Percentiles rank a stretch among this genome's conserved stretches.
Conservation (phyloP, 495 filamentous ascomycete genomes). For the Penicillium atrosanguineum region DNA sequence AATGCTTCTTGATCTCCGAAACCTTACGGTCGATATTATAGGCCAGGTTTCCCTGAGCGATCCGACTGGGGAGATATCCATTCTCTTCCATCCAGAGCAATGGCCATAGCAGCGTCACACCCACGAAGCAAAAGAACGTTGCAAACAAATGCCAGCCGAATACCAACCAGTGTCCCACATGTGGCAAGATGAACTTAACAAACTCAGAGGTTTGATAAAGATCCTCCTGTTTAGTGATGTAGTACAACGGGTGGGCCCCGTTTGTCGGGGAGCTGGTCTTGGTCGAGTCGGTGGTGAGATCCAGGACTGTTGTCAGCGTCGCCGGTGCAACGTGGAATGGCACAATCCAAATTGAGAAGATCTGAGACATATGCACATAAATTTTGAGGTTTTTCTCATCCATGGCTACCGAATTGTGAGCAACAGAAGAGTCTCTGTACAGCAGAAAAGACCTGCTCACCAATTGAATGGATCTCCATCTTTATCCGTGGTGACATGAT, state of each 20-base stretch:
- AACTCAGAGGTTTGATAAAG: slow-evolving; percentile 79
- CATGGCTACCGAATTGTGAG: slow-evolving; percentile 50
- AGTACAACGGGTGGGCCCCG: slow-evolving; percentile 47
- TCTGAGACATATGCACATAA: slow-evolving; percentile 68
- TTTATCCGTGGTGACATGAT: slow-evolving; percentile 74
- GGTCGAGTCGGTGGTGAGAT: slow-evolving; percentile 42
- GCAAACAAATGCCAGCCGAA: slow-evolving; percentile 59
- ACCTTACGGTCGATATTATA: slow-evolving; percentile 24
- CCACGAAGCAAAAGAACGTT: slow-evolving; percentile 60
- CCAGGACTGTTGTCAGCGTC: slow-evolving; percentile 69
- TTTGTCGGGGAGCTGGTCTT: slow-evolving; percentile 23
- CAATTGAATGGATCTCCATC: slow-evolving; percentile 64
- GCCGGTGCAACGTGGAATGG: slow-evolving; percentile 69
- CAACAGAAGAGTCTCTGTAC: neutral
- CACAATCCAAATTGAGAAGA: slow-evolving; percentile 73
- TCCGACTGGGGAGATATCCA: slow-evolving; percentile 17
- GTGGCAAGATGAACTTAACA: slow-evolving; percentile 60
- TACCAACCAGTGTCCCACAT: slow-evolving; percentile 43
- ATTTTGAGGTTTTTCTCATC: slow-evolving; percentile 62
- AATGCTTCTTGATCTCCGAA: slow-evolving; percentile 26
- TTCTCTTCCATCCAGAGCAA: slow-evolving; percentile 51
- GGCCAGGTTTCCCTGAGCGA: slow-evolving; percentile 28
- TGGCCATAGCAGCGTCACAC: slow-evolving; percentile 51
- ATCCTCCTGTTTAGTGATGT: slow-evolving; percentile 74
- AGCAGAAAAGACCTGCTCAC: slow-evolving; percentile 45